Evolutionary conservation across 176 grass and related monocot species (phyloP).

Genomic region (Musa troglodytarum): DNA sequence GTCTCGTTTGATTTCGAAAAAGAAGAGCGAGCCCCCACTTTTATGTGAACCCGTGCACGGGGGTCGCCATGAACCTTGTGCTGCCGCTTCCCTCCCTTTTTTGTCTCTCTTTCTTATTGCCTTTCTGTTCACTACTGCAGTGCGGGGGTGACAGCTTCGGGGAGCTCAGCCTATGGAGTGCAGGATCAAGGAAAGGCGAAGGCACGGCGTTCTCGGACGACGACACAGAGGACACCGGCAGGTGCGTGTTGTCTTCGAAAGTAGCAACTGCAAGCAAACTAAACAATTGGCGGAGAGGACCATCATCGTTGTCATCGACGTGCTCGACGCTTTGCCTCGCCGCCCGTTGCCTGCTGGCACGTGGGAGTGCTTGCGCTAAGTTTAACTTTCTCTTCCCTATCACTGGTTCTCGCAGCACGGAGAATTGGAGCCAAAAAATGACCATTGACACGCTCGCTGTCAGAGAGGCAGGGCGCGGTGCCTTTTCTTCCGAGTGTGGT

Average conservation of each 20-base stretch:
- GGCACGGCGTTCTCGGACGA: not conserved
- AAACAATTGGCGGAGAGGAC: not conserved
- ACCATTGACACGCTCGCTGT: too few species aligned
- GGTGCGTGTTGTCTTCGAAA: not conserved
- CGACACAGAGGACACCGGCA: not conserved
- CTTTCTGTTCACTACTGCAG: too few species aligned
- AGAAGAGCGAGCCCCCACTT: not conserved
- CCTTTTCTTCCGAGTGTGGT: too few species aligned
- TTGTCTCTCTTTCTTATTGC: too few species aligned
- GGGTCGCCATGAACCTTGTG: too few species aligned
- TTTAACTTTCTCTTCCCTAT: too few species aligned
- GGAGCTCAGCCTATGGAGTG: not conserved
- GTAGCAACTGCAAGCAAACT: not conserved
- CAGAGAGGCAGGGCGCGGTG: too few species aligned
- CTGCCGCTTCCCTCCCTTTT: too few species aligned
- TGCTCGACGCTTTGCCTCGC: not conserved
- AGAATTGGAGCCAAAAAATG: too few species aligned
- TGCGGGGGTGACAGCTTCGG: too few species aligned
- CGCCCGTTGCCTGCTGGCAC: not conserved
- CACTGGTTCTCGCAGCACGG: too few species aligned
- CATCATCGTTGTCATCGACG: not conserved
- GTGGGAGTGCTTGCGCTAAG: not conserved
- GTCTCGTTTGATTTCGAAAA: not conserved
- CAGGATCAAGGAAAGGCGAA: not conserved
- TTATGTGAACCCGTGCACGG: too few species aligned